phyloP scores from a whole-genome alignment of 2,329 filamentous ascomycete species.

The Orbilia oligospora region DNA sequence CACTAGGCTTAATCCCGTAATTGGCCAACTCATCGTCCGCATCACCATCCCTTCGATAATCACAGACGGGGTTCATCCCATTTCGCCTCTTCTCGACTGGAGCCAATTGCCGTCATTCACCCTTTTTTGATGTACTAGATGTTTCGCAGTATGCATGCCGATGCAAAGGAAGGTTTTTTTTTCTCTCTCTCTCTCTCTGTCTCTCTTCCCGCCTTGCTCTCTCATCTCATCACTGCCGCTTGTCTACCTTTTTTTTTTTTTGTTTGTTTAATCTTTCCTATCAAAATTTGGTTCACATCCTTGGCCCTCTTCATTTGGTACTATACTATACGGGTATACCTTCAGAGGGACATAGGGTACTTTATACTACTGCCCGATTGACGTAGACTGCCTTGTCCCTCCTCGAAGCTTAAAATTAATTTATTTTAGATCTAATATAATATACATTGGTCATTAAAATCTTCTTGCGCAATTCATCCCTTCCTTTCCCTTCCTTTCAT shows the following conservation, averaged over 20 bases:
- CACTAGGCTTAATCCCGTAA: conserved; percentile 57
- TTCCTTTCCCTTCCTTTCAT: conserved; percentile 26
- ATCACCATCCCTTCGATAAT: conserved; percentile 59
- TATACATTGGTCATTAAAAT: conserved; percentile 28
- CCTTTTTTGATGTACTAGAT: conserved; percentile 52
- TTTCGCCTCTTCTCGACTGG: conserved; percentile 37
- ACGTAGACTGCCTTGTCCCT: conserved; percentile 23
- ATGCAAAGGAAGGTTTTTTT: conserved; percentile 58
- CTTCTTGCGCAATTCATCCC: conserved; percentile 35
- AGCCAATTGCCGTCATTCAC: conserved; percentile 57
- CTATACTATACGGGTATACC: conserved; percentile 9
- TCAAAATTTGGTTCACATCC: conserved; percentile 24
- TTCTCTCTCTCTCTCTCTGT: neutral
- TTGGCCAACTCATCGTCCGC: conserved; percentile 61
- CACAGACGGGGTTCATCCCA: conserved; percentile 57
- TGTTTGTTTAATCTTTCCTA: conserved; percentile 11
- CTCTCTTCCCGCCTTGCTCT: conserved; percentile 41
- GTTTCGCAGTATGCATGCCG: conserved; percentile 60
- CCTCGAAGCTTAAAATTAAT: conserved; percentile 34
- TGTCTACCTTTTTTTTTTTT: too few relatives aligned
- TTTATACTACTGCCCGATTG: conserved; percentile 19
- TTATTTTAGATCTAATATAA: conserved; percentile 42
- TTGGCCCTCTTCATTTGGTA: conserved; percentile 1
- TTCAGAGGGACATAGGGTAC: too few relatives aligned
- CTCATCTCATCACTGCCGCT: conserved; percentile 60